Conservation (phyloP, 352 stramenopile species). For the Hyaloperonospora arabidopsidis region DNA sequence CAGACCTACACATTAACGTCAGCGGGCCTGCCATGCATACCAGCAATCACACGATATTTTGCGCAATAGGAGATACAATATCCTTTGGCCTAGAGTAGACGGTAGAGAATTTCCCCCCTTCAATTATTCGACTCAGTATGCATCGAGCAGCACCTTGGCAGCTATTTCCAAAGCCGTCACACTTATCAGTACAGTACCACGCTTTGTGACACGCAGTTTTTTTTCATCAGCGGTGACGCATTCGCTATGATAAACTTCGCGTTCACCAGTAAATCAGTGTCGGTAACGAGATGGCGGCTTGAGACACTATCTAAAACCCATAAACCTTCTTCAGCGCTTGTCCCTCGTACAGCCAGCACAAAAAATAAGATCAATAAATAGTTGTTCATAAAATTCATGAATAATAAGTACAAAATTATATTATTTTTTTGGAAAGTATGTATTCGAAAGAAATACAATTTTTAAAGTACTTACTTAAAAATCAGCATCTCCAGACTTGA, state of each 20-base stretch:
- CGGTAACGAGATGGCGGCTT: neutral
- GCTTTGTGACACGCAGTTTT: neutral
- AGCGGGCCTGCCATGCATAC: neutral
- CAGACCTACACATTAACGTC: slow-evolving; percentile 4
- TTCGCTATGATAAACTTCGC: neutral
- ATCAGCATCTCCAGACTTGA: neutral
- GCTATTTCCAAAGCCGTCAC: neutral
- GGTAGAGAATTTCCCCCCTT: slow-evolving; percentile 18
- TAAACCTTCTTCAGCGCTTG: neutral
- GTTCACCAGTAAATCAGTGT: neutral
- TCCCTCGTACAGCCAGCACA: slow-evolving; percentile 1
- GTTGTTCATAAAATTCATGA: too few relatives aligned
- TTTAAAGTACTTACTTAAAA: too few relatives aligned
- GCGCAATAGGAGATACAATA: slow-evolving; percentile 6
- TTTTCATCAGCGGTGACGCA: neutral
- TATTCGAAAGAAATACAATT: too few relatives aligned
- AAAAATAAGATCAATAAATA: too few relatives aligned
- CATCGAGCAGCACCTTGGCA: slow-evolving; percentile 1
- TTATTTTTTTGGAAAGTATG: too few relatives aligned
- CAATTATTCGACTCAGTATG: slow-evolving; percentile 1
- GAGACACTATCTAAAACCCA: slow-evolving; percentile 12
- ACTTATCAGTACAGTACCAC: neutral
- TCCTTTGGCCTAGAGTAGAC: slow-evolving; percentile 13
- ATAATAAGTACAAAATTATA: too few relatives aligned
- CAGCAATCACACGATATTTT: neutral